Evolutionary conservation across 441 rosid genomes (phyloP), one percentile per base, ranked within the genome.

Genomic region (Cnidoscolus chayamansa): DNA sequence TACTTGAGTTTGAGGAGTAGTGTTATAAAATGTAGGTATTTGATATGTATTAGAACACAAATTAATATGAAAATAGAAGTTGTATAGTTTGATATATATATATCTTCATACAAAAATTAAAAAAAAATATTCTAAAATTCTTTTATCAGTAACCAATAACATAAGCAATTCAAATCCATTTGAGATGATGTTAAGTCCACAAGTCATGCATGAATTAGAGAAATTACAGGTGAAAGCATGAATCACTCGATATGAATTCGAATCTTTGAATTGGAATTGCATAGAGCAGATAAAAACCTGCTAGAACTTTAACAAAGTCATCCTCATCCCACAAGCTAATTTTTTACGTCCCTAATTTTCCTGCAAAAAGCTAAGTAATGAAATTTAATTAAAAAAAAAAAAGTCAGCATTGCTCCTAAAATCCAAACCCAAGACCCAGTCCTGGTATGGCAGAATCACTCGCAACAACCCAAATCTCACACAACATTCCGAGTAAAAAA

Each of bases 301-400:
- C 84, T 63, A 92, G 76, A 16, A 88, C 91, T 82, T 83, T 86
- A 67, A 92, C 97, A 66, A 89, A 84, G 35, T 87, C 91, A 74
- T 84, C 89, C 76, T 95, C 98, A 43, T 88, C 94, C 83, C 88
- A 84, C 79, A 91, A 84, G 48, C 83, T 65, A 59, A 82, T 72
- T 83, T 91, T 91, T 80, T 86, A 0, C 75, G 83, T 84, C 71
- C 68, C 79, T 19, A 87, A 51, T 79, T 77, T 82, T 81, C 75
- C 99, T 94, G 83, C 64, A 70, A 71, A 48, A 40, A 6, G 7
- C 25, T 25, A 25, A 25, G 25, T 25, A 25, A 25, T 25, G 25
- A 25, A 25, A 25, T 25, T 25, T 25, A 25, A 25, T 25, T 25
- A 25, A 25, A 25, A 25, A 56, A 4, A 73, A 43, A 20, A 17